Evolutionary conservation across 148 eudicot genomes (phyloP).

Genomic region (Heliamphora exappendiculata): DNA sequence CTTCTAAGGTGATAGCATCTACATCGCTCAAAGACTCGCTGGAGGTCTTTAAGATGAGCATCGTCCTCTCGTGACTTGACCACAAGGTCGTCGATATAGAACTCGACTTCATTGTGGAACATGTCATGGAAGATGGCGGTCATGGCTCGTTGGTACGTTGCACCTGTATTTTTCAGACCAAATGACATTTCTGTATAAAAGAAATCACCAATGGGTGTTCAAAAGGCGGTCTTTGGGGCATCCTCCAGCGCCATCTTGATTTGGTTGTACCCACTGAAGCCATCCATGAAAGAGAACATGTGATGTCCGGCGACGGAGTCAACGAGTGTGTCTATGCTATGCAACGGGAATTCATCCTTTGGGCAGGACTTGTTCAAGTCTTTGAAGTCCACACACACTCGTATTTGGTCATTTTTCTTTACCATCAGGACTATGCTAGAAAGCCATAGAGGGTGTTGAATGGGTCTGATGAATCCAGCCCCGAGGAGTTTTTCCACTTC

Average conservation of each 20-base stretch:
- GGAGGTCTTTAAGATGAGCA: neutral
- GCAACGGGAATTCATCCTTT: neutral
- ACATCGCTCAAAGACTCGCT: neutral
- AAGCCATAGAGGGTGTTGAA: neutral
- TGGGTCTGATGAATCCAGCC: neutral
- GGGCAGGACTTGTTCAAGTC: neutral
- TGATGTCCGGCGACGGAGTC: neutral
- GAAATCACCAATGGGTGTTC: neutral
- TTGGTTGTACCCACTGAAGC: neutral
- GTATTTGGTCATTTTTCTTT: neutral
- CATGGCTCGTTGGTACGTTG: neutral
- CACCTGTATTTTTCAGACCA: neutral
- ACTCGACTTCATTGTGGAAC: neutral
- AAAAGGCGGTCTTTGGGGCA: neutral
- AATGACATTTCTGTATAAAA: neutral
- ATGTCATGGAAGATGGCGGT: neutral
- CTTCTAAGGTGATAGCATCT: neutral
- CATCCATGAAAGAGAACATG: conserved; percentile 3
- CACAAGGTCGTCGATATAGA: too few relatives aligned
- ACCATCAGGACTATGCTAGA: too few relatives aligned
- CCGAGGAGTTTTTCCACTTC: neutral
- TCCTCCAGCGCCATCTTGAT: neutral
- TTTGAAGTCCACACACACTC: neutral
- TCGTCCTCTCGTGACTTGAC: too few relatives aligned
- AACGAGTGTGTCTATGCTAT: neutral